Percentiles rank a stretch among this genome's conserved stretches.
phyloP scores from a whole-genome alignment of 805 yeast genomes.

The Saturnispora mendoncae region DNA sequence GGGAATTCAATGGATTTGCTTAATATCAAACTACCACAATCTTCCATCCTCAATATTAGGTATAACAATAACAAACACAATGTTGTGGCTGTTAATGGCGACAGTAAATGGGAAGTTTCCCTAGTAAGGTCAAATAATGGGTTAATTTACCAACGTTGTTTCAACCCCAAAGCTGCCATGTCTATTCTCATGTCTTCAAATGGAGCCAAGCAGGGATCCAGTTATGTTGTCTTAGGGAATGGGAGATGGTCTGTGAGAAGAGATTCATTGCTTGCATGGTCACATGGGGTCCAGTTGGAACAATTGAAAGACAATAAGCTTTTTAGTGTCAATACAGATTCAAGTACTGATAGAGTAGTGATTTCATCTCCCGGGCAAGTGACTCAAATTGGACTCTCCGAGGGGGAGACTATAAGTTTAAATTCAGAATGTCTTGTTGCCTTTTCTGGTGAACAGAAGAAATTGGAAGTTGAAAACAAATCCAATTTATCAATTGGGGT shows the following conservation, averaged over 20 bases:
- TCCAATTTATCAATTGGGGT: slow-evolving; percentile 21
- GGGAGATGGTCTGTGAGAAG: slow-evolving; percentile 32
- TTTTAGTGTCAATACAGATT: slow-evolving; percentile 13
- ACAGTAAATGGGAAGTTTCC: slow-evolving; percentile 16
- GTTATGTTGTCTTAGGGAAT: slow-evolving; percentile 1
- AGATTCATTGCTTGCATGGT: slow-evolving; percentile 38
- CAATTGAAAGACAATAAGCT: neutral
- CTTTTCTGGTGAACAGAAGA: slow-evolving; percentile 16
- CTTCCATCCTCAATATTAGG: slow-evolving; percentile 30
- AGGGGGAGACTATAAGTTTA: slow-evolving; percentile 32
- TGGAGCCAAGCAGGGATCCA: slow-evolving; percentile 15
- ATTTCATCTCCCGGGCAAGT: slow-evolving; percentile 34
- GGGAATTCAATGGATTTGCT: slow-evolving; percentile 33
- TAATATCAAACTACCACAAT: slow-evolving; percentile 36
- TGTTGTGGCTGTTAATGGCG: slow-evolving; percentile 38
- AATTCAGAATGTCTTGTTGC: slow-evolving; percentile 36
- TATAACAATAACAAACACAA: slow-evolving; percentile 32
- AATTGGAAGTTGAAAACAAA: slow-evolving; percentile 9
- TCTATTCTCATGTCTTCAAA: slow-evolving; percentile 29
- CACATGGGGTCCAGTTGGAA: slow-evolving; percentile 13
- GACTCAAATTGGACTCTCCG: slow-evolving; percentile 28
- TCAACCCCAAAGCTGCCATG: slow-evolving; percentile 24
- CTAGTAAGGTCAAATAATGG: neutral
- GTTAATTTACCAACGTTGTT: slow-evolving; percentile 29
- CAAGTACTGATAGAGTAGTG: slow-evolving; percentile 35